Percentiles rank a stretch among this genome's conserved stretches.
Evolutionary conservation across 345 rosid species (phyloP).

Genomic region (Odontarrhena argentea): DNA sequence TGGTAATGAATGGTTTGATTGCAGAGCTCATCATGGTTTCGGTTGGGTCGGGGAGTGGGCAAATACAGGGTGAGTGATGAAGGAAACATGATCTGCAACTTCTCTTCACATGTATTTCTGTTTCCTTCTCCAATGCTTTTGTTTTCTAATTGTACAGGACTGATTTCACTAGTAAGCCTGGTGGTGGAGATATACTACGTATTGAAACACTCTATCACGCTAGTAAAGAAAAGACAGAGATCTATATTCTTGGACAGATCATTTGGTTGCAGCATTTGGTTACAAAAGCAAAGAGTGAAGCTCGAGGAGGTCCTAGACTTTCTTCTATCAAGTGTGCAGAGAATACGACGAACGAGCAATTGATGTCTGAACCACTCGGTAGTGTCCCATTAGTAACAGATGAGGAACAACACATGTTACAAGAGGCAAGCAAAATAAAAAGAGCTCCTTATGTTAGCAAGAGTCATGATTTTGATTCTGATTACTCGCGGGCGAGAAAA

Average conservation of each 20-base stretch:
- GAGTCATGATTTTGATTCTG: constrained; percentile 53
- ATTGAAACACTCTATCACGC: constrained; percentile 93
- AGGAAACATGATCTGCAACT: constrained; percentile 15
- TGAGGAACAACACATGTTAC: constrained; percentile 49
- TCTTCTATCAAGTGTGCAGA: constrained; percentile 29
- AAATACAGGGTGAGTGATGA: constrained; percentile 67
- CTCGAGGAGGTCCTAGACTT: constrained; percentile 34
- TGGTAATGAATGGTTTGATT: constrained; percentile 26
- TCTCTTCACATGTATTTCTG: constrained; percentile 7
- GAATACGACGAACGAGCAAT: constrained; percentile 34
- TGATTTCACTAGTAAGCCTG: constrained; percentile 56
- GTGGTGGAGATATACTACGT: constrained; percentile 57
- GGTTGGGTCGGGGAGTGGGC: constrained; percentile 99
- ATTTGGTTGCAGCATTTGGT: constrained; percentile 84
- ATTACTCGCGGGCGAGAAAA: constrained; percentile 45
- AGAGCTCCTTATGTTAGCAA: constrained; percentile 43
- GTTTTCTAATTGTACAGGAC: constrained; percentile 48
- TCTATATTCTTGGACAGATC: constrained; percentile 75
- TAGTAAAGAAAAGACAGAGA: constrained; percentile 71
- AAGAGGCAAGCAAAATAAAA: constrained; percentile 40
- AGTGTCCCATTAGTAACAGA: constrained; percentile 36
- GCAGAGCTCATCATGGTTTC: constrained; percentile 86
- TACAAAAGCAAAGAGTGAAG: constrained; percentile 46
- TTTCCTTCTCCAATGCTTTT: constrained; percentile 6
- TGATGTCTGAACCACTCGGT: constrained; percentile 29